phyloP scores from a whole-genome alignment of 345 rosid species.

The Eucalyptus pauciflora region DNA sequence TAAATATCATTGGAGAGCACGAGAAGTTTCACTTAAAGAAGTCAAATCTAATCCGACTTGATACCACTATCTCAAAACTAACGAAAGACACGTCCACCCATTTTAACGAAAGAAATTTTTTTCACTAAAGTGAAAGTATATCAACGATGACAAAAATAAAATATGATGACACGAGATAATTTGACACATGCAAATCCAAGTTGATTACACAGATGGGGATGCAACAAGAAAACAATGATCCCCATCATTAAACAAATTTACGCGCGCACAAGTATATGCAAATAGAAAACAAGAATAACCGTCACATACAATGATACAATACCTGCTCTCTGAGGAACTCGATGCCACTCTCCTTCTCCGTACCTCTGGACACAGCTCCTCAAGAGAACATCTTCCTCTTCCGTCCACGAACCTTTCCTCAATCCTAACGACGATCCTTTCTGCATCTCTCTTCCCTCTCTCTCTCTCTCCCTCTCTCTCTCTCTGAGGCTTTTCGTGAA shows the following conservation, averaged over 20 bases:
- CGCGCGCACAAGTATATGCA: not conserved
- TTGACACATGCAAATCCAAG: not conserved
- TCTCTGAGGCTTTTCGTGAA: not conserved
- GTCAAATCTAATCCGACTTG: not conserved
- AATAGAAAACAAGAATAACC: not conserved
- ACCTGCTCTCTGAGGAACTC: constrained; percentile 29
- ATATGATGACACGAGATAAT: too few relatives aligned
- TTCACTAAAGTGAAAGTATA: not conserved
- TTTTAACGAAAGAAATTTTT: too few relatives aligned
- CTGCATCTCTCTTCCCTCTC: not conserved
- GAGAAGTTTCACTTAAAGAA: not conserved
- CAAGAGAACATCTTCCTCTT: constrained; percentile 37
- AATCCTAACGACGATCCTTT: not conserved
- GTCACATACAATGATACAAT: not conserved
- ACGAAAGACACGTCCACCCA: not conserved
- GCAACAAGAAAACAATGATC: not conserved
- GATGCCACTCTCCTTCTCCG: constrained; percentile 46
- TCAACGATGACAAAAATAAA: too few relatives aligned
- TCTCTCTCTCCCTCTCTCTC: not conserved
- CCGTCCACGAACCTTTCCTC: constrained; percentile 42
- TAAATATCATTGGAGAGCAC: too few relatives aligned
- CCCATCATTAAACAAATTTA: not conserved
- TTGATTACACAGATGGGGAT: not conserved
- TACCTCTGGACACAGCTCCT: constrained; percentile 14
- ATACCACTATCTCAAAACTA: too few relatives aligned